Percentiles rank a stretch among this genome's conserved stretches.
Conservation (phyloP, 768 basidiomycete genomes). For the Pleurotus tuoliensis region DNA sequence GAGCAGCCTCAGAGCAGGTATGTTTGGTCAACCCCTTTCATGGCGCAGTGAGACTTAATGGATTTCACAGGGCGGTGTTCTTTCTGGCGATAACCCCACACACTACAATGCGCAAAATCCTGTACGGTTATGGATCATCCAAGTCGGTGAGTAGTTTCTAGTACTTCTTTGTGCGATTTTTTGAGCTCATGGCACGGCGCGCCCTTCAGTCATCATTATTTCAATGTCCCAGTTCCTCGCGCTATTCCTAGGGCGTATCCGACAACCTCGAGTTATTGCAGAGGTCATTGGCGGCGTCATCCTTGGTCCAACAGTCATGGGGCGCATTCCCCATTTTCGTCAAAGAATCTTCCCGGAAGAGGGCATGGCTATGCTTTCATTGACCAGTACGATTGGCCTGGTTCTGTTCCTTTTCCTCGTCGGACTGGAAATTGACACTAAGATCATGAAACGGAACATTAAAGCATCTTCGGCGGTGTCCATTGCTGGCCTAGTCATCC, state of each 20-base stretch:
- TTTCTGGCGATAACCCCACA: slow-evolving; percentile 73
- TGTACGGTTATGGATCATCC: slow-evolving; percentile 71
- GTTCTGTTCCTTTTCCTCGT: slow-evolving; percentile 81
- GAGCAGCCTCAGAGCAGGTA: slow-evolving; percentile 50
- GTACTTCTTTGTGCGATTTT: not conserved
- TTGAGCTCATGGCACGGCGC: slow-evolving; percentile 9
- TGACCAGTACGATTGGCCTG: slow-evolving; percentile 75
- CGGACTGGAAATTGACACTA: slow-evolving; percentile 79
- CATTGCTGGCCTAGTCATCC: slow-evolving; percentile 64
- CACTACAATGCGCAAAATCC: slow-evolving; percentile 63
- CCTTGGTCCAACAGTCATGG: slow-evolving; percentile 75
- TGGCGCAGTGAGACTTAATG: too few species aligned
- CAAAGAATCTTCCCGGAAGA: slow-evolving; percentile 50
- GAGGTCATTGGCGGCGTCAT: slow-evolving; percentile 91
- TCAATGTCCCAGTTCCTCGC: slow-evolving; percentile 72
- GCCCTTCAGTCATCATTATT: slow-evolving; percentile 67
- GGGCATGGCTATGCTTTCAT: slow-evolving; percentile 55
- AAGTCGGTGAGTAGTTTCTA: slow-evolving; percentile 48
- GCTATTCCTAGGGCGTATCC: slow-evolving; percentile 59
- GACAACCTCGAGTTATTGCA: slow-evolving; percentile 90
- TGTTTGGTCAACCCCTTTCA: slow-evolving; percentile 8
- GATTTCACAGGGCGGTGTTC: slow-evolving; percentile 54
- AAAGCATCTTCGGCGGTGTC: slow-evolving; percentile 57
- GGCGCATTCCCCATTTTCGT: slow-evolving; percentile 74
- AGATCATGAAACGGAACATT: slow-evolving; percentile 62